Evolutionary conservation across 2,329 filamentous ascomycete species (phyloP).

Genomic region (Colletotrichum camelliae): DNA sequence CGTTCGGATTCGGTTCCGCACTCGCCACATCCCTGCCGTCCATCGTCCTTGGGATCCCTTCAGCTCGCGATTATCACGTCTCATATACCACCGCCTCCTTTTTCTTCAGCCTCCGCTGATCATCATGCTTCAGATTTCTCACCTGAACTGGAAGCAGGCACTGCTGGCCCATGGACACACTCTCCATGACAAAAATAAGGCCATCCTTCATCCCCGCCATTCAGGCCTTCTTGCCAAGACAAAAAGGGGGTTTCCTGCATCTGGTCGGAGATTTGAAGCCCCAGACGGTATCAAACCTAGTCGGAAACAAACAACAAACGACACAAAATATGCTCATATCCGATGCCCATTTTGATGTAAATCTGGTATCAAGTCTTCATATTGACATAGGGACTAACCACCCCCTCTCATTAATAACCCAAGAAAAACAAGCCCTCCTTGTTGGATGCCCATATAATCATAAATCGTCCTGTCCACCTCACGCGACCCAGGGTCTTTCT

Average conservation of each 20-base stretch:
- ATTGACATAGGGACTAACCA: neutral
- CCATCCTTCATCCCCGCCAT: neutral
- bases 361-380: neutral
- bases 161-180: too few species aligned
- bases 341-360: neutral
- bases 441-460: neutral
- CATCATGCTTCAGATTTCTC: neutral
- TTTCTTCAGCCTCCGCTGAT: fast-evolving
- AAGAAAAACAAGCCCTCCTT: neutral
- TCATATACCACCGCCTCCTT: neutral
- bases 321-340: too few species aligned
- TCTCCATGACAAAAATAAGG: neutral
- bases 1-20: neutral
- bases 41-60: neutral
- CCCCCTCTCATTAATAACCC: neutral
- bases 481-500: neutral
- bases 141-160: neutral
- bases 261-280: neutral
- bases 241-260: neutral
- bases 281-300: neutral
- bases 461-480: neutral
- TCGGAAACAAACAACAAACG: too few species aligned
- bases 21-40: neutral
- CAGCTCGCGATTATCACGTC: neutral
- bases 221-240: neutral